Conservation (phyloP, 352 stramenopile genomes). For the Pythium periplocum region DNA sequence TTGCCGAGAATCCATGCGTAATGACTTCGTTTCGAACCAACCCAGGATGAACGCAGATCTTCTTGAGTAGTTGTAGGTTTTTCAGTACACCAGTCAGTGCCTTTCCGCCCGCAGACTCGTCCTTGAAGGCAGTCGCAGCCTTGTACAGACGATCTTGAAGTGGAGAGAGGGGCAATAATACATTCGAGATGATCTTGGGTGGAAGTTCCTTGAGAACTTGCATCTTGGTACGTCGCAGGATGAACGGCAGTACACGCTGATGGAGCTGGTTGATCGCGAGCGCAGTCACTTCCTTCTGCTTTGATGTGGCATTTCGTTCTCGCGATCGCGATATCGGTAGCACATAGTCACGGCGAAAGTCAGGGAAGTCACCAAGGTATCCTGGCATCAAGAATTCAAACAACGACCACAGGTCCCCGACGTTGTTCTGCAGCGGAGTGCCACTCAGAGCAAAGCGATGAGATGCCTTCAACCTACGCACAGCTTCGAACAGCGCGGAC, state of each 20-base stretch:
- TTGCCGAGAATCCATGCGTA: slow-evolving; percentile 14
- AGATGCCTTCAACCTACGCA: slow-evolving; percentile 60
- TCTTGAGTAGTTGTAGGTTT: slow-evolving; percentile 78
- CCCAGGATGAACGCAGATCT: slow-evolving; percentile 94
- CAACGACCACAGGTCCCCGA: slow-evolving; percentile 95
- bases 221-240: slow-evolving; percentile 95
- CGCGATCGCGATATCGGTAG: slow-evolving; percentile 54
- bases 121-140: slow-evolving; percentile 1
- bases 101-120: background rate
- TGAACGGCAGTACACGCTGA: slow-evolving; percentile 96
- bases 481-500: slow-evolving; percentile 83
- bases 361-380: slow-evolving; percentile 89
- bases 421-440: slow-evolving; percentile 97
- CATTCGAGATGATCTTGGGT: slow-evolving; percentile 95
- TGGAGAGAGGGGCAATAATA: slow-evolving; percentile 85
- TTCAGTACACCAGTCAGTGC: slow-evolving; percentile 35
- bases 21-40: slow-evolving; percentile 57
- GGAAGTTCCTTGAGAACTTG: slow-evolving; percentile 95
- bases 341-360: slow-evolving; percentile 60
- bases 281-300: slow-evolving; percentile 71
- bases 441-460: slow-evolving; percentile 95
- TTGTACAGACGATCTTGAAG: slow-evolving; percentile 88
- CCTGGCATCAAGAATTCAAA: slow-evolving; percentile 98
- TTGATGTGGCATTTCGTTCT: slow-evolving; percentile 52
- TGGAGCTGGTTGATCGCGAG: slow-evolving; percentile 92